phyloP scores from a whole-genome alignment of 441 rosid species.

The Aleurites moluccanus region DNA sequence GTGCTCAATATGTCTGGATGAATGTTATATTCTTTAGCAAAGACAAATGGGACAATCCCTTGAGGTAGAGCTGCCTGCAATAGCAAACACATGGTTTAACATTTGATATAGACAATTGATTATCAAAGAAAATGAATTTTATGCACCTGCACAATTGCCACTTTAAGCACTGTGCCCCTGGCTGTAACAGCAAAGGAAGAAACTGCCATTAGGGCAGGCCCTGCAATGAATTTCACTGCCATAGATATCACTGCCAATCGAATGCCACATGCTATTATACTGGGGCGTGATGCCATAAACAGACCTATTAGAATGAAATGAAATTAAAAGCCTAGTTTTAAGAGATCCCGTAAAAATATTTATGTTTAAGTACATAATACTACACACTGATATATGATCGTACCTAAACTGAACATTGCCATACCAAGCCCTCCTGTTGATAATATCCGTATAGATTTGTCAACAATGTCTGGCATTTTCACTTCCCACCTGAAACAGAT shows the following conservation, averaged over 20 bases:
- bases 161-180: constrained; percentile 45
- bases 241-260: constrained; percentile 51
- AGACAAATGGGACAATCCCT: constrained; percentile 88
- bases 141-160: constrained; percentile 72
- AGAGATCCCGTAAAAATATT: not conserved
- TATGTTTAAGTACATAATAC: not conserved
- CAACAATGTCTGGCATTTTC: constrained; percentile 65
- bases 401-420: constrained; percentile 99
- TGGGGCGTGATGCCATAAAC: constrained; percentile 74
- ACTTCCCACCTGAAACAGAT: constrained; percentile 55
- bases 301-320: constrained; percentile 48
- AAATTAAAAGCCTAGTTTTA: not conserved
- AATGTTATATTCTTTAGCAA: constrained; percentile 83
- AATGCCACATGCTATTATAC: constrained; percentile 73
- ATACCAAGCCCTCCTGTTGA: constrained; percentile 92
- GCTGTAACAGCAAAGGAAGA: constrained; percentile 55
- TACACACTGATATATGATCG: not conserved
- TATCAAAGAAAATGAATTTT: not conserved
- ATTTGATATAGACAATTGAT: not conserved
- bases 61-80: constrained; percentile 92
- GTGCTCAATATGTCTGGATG: constrained; percentile 83
- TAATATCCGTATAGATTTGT: constrained; percentile 60
- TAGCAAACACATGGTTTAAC: not conserved
- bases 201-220: constrained; percentile 77
- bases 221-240: constrained; percentile 57